Conservation (phyloP, 2,329 filamentous ascomycete species). For the Alternaria solani region DNA sequence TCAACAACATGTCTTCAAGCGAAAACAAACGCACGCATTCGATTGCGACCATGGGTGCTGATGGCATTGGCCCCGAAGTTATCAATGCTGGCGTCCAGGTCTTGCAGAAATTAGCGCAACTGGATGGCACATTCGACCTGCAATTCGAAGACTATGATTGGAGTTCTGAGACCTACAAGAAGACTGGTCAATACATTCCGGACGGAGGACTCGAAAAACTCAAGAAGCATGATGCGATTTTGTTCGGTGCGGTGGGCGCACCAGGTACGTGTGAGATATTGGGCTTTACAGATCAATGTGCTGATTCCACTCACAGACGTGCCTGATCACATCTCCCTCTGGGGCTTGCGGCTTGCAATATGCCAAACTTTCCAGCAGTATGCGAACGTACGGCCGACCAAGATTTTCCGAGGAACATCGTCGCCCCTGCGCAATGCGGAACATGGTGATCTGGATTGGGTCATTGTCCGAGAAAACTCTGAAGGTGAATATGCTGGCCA, state of each 20-base stretch:
- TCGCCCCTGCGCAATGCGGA: constrained; percentile 64
- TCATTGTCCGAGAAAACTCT: constrained; percentile 72
- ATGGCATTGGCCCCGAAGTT: constrained; percentile 75
- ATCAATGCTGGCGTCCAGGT: constrained; percentile 70
- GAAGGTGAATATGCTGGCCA: constrained; percentile 73
- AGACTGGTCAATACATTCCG: constrained; percentile 70
- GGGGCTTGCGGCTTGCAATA: constrained; percentile 64
- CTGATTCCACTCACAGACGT: constrained; percentile 51
- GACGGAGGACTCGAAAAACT: constrained; percentile 66
- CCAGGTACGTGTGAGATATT: constrained; percentile 53
- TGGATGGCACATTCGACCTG: constrained; percentile 65
- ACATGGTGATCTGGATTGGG: constrained; percentile 70
- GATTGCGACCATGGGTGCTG: constrained; percentile 66
- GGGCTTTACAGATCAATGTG: background rate
- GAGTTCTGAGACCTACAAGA: constrained; percentile 72
- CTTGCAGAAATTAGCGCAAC: constrained; percentile 62
- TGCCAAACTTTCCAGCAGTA: constrained; percentile 65
- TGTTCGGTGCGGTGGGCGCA: constrained; percentile 73
- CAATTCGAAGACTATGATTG: constrained; percentile 71
- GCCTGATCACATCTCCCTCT: constrained; percentile 65
- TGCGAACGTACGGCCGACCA: constrained; percentile 66
- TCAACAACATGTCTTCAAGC: constrained; percentile 29
- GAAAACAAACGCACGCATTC: constrained; percentile 34
- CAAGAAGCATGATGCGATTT: constrained; percentile 68
- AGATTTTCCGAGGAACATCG: constrained; percentile 66